These are phyloP conservation scores for Aspergillus pseudoglaucus DNA, from an alignment of 2,329 filamentous ascomycete genomes.

Conservation along the genomic window DNA sequence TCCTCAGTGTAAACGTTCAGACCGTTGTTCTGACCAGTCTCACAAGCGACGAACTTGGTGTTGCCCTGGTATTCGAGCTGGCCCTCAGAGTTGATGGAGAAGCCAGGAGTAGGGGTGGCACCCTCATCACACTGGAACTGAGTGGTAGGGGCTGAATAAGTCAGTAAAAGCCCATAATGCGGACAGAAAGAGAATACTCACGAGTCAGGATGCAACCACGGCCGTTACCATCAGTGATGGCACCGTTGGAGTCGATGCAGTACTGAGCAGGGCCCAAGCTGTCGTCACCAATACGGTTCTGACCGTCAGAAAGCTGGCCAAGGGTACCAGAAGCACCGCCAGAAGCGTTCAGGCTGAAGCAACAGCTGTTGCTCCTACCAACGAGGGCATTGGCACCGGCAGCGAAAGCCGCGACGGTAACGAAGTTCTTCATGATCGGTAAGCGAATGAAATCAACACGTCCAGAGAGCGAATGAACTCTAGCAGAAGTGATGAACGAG, in stretches of 20 bases:
- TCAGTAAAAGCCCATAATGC: slow-evolving; percentile 5
- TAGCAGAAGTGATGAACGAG: background rate
- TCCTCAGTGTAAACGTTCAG: slow-evolving; percentile 38
- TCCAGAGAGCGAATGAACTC: slow-evolving; percentile 9
- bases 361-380: slow-evolving; percentile 37
- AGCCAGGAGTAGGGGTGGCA: slow-evolving; percentile 48
- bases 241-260: slow-evolving; percentile 48
- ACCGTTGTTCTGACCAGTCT: slow-evolving; percentile 41
- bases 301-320: slow-evolving; percentile 57
- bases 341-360: slow-evolving; percentile 48
- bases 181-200: slow-evolving; percentile 25
- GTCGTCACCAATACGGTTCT: slow-evolving; percentile 52
- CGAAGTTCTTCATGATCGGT: slow-evolving; percentile 33
- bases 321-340: slow-evolving; percentile 48
- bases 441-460: slow-evolving; percentile 6
- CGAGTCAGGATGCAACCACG: slow-evolving; percentile 60
- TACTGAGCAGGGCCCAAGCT: slow-evolving; percentile 44
- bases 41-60: slow-evolving; percentile 55
- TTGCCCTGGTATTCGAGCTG: slow-evolving; percentile 47
- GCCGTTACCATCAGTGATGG: slow-evolving; percentile 50
- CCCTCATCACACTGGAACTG: slow-evolving; percentile 58
- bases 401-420: slow-evolving; percentile 33
- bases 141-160: slow-evolving; percentile 44
- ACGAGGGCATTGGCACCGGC: slow-evolving; percentile 39
- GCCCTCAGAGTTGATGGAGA: slow-evolving; percentile 50